phyloP scores from a whole-genome alignment of 352 stramenopile genomes.

The Globisporangium uncinulatum region DNA sequence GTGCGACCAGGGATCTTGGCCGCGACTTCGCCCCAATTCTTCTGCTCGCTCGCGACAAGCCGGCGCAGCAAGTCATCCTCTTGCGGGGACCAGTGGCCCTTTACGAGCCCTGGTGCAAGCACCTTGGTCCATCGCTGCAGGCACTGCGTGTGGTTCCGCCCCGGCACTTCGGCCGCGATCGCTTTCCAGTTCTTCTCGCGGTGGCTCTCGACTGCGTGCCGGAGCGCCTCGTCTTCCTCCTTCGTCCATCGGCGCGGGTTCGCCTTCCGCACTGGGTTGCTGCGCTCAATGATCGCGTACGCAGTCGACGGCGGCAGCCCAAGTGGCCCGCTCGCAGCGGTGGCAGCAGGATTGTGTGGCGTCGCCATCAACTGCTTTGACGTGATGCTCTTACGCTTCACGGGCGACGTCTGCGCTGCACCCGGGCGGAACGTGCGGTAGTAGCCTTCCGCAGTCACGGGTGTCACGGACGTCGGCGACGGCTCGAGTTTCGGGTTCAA shows the following conservation, averaged over 20 bases:
- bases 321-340: slow-evolving; percentile 9
- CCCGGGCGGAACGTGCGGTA: slow-evolving; percentile 28
- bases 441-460: slow-evolving; percentile 21
- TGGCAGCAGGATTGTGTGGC: slow-evolving; percentile 14
- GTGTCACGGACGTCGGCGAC: slow-evolving; percentile 36
- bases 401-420: slow-evolving; percentile 37
- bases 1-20: slow-evolving; percentile 81
- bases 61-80: slow-evolving; percentile 79
- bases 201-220: slow-evolving; percentile 78
- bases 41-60: slow-evolving; percentile 77
- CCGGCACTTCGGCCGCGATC: slow-evolving; percentile 83
- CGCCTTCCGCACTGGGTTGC: slow-evolving; percentile 44
- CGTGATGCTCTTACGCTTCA: slow-evolving; percentile 78
- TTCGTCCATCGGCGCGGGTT: slow-evolving; percentile 82
- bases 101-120: slow-evolving; percentile 80
- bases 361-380: slow-evolving; percentile 60
- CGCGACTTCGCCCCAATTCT: slow-evolving; percentile 87
- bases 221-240: slow-evolving; percentile 86
- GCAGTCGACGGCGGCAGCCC: slow-evolving; percentile 10
- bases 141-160: slow-evolving; percentile 89
- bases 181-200: slow-evolving; percentile 91
- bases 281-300: slow-evolving; percentile 21
- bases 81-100: slow-evolving; percentile 88
- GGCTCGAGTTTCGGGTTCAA: slow-evolving; percentile 17
- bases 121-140: slow-evolving; percentile 91